Percentiles rank a stretch among this genome's conserved stretches.
phyloP scores from a whole-genome alignment of 1,284 basidiomycete genomes.

The Inonotus hispidus region DNA sequence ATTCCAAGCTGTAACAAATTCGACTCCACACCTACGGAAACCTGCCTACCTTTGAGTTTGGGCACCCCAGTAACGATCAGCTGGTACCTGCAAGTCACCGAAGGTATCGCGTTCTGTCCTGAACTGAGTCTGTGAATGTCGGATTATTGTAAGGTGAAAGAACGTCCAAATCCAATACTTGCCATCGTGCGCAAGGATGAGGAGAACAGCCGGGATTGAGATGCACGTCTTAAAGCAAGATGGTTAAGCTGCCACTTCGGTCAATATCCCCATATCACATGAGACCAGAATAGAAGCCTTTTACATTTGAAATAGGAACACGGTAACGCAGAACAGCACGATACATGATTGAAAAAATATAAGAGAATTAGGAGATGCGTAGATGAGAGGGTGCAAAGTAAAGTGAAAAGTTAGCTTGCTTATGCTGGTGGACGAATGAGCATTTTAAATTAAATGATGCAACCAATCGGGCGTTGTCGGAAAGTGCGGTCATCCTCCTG shows the following conservation, averaged over 20 bases:
- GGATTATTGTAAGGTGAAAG: not conserved
- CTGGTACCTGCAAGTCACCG: conserved; percentile 89
- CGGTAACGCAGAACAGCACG: conserved; percentile 4
- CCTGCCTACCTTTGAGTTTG: conserved; percentile 84
- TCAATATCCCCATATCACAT: conserved; percentile 30
- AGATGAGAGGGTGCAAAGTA: not conserved
- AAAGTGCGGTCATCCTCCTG: not conserved
- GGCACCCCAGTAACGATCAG: conserved; percentile 96
- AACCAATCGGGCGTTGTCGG: conserved; percentile 7
- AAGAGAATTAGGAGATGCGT: not conserved
- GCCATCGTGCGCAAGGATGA: conserved; percentile 44
- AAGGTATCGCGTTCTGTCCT: conserved; percentile 84
- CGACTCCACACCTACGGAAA: not conserved
- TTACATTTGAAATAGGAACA: not conserved
- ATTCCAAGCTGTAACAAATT: not conserved
- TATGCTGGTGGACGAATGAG: not conserved
- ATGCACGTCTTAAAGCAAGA: conserved; percentile 23
- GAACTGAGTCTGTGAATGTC: conserved; percentile 38
- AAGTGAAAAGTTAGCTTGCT: not conserved
- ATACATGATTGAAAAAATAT: not conserved
- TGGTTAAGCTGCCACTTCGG: conserved; percentile 1
- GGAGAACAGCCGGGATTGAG: conserved; percentile 29
- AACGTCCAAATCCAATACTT: conserved; percentile 5
- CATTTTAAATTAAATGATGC: too few relatives aligned
- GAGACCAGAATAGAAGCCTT: conserved; percentile 19